These are phyloP conservation scores for Aspergillus fumigatus DNA, from an alignment of 2,329 filamentous ascomycete species.

Conservation along the genomic window DNA sequence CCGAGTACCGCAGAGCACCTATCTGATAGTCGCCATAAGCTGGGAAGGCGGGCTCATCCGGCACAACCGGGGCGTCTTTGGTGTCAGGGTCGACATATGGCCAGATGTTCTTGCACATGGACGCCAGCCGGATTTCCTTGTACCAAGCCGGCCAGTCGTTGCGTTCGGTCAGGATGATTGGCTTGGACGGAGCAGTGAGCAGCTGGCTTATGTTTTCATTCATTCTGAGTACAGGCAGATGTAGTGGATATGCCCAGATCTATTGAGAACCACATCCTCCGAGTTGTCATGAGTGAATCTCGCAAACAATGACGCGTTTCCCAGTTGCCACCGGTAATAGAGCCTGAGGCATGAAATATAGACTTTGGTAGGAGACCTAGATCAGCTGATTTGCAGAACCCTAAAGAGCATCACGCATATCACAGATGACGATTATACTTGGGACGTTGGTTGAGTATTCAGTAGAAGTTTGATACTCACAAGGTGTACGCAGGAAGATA, in stretches of 20 bases:
- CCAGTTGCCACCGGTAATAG: not conserved
- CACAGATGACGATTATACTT: too few species aligned
- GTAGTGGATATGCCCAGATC: too few species aligned
- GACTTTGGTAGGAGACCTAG: too few species aligned
- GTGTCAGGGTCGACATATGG: not conserved
- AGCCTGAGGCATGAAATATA: too few species aligned
- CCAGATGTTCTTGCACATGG: not conserved
- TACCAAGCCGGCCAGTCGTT: not conserved
- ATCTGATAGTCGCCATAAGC: not conserved
- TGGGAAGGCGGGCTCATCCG: not conserved
- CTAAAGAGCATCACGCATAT: not conserved
- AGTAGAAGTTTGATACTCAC: too few species aligned
- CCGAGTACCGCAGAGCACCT: not conserved
- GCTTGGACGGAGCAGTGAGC: not conserved
- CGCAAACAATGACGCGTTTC: not conserved
- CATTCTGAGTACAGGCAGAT: not conserved
- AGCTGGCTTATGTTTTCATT: not conserved
- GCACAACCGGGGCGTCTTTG: not conserved
- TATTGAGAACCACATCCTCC: too few species aligned
- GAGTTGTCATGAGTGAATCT: not conserved
- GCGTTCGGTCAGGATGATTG: not conserved
- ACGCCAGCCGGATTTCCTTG: not conserved
- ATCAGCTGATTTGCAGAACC: not conserved
- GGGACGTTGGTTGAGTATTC: too few species aligned
- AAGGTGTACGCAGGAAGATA: too few species aligned